Percentiles rank a stretch among this genome's conserved stretches.
These are phyloP conservation scores for sweet orange (Citrus sinensis) DNA, from an alignment of 345 rosid species.

Conservation along the genomic window DNA sequence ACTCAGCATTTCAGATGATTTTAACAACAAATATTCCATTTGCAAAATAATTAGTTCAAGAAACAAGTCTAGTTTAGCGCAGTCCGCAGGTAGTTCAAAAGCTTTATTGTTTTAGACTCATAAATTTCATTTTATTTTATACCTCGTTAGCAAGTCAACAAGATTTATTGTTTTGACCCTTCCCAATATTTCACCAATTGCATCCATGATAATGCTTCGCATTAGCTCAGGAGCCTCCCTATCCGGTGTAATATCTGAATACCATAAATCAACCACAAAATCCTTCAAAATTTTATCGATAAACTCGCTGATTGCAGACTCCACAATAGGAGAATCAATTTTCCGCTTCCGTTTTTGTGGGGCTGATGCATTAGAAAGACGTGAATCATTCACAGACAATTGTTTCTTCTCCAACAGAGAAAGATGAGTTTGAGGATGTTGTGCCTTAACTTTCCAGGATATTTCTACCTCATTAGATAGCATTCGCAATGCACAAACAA, in stretches of 20 bases:
- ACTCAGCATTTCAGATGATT: background rate
- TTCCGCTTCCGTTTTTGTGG: constrained; percentile 73
- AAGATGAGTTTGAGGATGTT: constrained; percentile 34
- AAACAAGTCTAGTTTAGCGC: background rate
- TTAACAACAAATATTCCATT: background rate
- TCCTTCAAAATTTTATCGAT: constrained; percentile 82
- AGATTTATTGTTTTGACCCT: constrained; percentile 83
- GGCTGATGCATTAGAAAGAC: constrained; percentile 52
- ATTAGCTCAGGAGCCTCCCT: constrained; percentile 86
- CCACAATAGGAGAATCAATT: constrained; percentile 80
- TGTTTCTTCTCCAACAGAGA: constrained; percentile 69
- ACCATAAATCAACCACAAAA: constrained; percentile 87
- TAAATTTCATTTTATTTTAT: background rate
- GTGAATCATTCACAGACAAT: constrained; percentile 69
- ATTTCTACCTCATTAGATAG: constrained; percentile 67
- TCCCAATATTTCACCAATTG: constrained; percentile 77
- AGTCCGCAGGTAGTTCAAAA: background rate
- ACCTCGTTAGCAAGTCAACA: constrained; percentile 88
- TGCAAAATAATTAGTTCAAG: background rate
- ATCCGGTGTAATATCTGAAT: constrained; percentile 86
- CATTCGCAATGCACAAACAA: constrained; percentile 47
- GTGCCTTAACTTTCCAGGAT: constrained; percentile 53
- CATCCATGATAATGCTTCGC: constrained; percentile 80
- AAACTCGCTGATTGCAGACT: constrained; percentile 67
- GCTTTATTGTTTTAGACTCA: background rate